phyloP scores from a whole-genome alignment of 345 rosid genomes.

The Eucalyptus shirleyi region DNA sequence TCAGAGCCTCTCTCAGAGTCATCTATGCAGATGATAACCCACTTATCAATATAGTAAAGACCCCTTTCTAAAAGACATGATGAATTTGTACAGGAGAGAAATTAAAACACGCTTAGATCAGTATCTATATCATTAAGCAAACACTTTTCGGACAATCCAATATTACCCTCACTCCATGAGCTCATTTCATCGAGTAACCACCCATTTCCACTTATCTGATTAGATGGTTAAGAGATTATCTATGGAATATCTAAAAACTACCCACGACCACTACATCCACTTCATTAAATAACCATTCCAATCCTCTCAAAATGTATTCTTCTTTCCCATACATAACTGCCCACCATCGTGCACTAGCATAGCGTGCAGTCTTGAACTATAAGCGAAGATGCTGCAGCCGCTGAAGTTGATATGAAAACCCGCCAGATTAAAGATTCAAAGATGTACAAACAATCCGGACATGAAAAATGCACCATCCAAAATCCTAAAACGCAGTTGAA shows the following conservation, averaged over 20 bases:
- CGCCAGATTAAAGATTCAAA: not conserved
- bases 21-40: constrained; percentile 25
- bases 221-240: not conserved
- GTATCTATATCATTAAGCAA: not conserved
- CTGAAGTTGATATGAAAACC: not conserved
- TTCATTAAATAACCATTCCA: not conserved
- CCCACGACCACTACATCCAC: not conserved
- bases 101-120: not conserved
- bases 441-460: not conserved
- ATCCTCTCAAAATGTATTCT: not conserved
- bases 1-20: constrained; percentile 71
- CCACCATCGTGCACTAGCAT: not conserved
- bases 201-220: not conserved
- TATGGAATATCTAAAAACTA: not conserved
- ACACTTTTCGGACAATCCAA: not conserved
- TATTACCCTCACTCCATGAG: not conserved
- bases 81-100: not conserved
- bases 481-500: not conserved
- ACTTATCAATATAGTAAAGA: not conserved
- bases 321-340: not conserved
- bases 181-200: not conserved
- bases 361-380: not conserved
- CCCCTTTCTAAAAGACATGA: not conserved
- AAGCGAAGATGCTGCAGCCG: not conserved
- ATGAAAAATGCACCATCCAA: not conserved